Conservation (phyloP, 768 basidiomycete genomes). For the Lactarius akahatsu region DNA sequence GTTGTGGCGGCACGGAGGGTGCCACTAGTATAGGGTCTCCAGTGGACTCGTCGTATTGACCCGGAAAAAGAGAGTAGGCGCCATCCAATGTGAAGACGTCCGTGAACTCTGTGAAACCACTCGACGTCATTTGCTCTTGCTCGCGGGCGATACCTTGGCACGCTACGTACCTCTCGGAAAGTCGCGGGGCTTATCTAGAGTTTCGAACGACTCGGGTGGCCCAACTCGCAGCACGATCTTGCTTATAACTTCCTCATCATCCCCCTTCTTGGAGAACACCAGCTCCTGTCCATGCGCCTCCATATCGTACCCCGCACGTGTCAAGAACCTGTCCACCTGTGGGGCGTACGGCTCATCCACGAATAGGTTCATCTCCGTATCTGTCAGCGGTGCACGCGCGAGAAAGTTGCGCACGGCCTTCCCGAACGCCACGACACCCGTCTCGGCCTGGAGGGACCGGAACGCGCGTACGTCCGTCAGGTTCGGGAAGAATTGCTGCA, state of each 20-base stretch:
- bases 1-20: not conserved
- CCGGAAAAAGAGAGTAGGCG: slow-evolving; percentile 21
- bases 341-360: slow-evolving; percentile 4
- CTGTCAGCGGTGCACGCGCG: not conserved
- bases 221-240: slow-evolving; percentile 5
- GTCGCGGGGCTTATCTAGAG: slow-evolving; percentile 6
- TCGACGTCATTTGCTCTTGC: not conserved
- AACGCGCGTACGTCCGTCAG: slow-evolving; percentile 1
- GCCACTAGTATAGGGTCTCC: not conserved
- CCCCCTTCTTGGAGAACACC: slow-evolving; percentile 13
- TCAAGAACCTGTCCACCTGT: slow-evolving; percentile 11
- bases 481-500: slow-evolving; percentile 13
- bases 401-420: slow-evolving; percentile 19
- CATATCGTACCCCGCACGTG: slow-evolving; percentile 6
- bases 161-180: slow-evolving; percentile 10
- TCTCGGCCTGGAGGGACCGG: slow-evolving; percentile 18
- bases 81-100: slow-evolving; percentile 23
- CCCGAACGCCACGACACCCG: slow-evolving; percentile 7
- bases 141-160: not conserved
- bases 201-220: slow-evolving; percentile 10
- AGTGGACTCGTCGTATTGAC: slow-evolving; percentile 6
- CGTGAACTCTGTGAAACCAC: slow-evolving; percentile 8
- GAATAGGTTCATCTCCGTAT: slow-evolving; percentile 10
- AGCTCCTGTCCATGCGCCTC: not conserved
- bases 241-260: not conserved